phyloP scores from a whole-genome alignment of 1,284 basidiomycete species.

The Sanghuangporus baumii region DNA sequence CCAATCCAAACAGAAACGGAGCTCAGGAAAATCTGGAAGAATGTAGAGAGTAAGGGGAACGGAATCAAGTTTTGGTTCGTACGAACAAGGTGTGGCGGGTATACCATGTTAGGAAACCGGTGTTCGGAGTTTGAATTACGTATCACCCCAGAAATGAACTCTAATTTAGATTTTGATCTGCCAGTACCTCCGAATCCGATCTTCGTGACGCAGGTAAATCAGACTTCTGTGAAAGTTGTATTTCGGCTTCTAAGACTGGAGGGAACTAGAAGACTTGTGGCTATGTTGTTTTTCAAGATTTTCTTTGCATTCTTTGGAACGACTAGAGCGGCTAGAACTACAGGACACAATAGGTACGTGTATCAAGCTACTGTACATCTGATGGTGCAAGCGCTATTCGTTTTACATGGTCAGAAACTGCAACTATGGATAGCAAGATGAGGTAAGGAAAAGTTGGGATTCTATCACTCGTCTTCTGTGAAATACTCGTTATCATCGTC shows the following conservation, averaged over 20 bases:
- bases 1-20: background rate
- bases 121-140: background rate
- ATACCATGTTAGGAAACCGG: background rate
- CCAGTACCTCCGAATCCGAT: background rate
- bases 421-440: background rate
- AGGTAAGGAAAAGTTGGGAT: background rate
- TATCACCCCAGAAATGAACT: background rate
- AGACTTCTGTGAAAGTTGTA: background rate
- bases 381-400: background rate
- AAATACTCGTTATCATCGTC: background rate
- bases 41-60: background rate
- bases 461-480: background rate
- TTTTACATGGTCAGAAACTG: background rate
- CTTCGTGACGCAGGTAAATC: background rate
- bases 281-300: background rate
- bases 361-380: background rate
- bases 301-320: background rate
- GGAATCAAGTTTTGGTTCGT: conserved; percentile 8
- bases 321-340: background rate
- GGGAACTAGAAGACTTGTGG: background rate
- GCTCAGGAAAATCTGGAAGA: background rate
- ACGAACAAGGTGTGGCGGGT: background rate
- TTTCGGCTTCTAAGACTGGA: background rate
- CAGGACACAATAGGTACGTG: background rate
- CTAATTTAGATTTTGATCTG: background rate